These are phyloP conservation scores for Musa itinerans DNA, from an alignment of 176 grass and related monocot genomes.

Conservation along the genomic window DNA sequence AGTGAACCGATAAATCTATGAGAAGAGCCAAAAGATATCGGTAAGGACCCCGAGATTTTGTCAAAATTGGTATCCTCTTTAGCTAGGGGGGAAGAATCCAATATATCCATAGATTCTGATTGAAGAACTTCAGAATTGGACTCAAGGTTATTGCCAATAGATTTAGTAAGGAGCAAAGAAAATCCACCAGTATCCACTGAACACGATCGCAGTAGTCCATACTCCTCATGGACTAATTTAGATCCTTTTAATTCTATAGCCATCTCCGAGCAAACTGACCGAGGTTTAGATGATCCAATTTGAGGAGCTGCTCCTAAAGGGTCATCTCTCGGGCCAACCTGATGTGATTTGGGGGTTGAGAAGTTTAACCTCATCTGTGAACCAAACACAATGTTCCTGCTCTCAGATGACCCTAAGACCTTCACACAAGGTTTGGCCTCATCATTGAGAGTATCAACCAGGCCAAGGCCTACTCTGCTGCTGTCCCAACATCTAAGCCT, in stretches of 20 bases:
- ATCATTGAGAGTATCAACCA: conserved; percentile 51
- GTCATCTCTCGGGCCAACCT: background rate
- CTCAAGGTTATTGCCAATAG: conserved; percentile 33
- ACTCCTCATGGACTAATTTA: conserved; percentile 31
- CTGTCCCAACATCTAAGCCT: conserved; percentile 35
- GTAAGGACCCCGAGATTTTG: conserved; percentile 54
- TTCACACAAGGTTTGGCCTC: conserved; percentile 13
- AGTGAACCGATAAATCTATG: conserved; percentile 29
- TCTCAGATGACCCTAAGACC: conserved; percentile 25
- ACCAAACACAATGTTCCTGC: conserved; percentile 18
- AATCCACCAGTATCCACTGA: conserved; percentile 24
- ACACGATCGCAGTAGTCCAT: conserved; percentile 57
- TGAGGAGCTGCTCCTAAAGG: background rate
- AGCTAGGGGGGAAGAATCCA: background rate
- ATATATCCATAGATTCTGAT: conserved; percentile 13
- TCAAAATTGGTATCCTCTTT: conserved; percentile 26
- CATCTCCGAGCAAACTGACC: conserved; percentile 7
- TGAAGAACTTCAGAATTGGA: conserved; percentile 37
- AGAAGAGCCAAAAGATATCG: conserved; percentile 34
- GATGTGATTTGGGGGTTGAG: background rate
- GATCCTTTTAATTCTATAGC: background rate
- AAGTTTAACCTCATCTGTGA: conserved; percentile 21
- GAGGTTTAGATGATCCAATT: background rate
- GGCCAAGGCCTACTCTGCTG: conserved; percentile 59
- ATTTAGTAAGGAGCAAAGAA: conserved; percentile 3